These are phyloP conservation scores for Zizania palustris DNA, from an alignment of 202 grass and related monocot genomes.

Conservation along the genomic window DNA sequence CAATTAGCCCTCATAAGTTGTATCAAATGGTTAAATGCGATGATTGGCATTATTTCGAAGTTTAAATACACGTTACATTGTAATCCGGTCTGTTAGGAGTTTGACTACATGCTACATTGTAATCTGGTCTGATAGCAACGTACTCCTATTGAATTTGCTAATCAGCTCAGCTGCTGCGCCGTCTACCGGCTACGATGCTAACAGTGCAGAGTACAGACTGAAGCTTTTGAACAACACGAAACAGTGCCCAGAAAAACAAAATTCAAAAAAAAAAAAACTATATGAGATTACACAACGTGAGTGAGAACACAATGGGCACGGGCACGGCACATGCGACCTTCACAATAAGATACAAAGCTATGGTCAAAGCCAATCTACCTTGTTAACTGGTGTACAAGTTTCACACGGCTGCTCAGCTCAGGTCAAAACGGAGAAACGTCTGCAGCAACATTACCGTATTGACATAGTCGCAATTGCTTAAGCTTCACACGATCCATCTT, in stretches of 20 bases:
- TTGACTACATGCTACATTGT: too few relatives aligned
- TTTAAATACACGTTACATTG: too few relatives aligned
- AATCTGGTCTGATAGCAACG: too few relatives aligned
- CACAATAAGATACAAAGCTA: conserved; percentile 27
- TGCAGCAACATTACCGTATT: conserved; percentile 31
- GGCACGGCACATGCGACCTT: background rate
- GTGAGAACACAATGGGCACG: background rate
- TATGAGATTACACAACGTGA: conserved; percentile 35
- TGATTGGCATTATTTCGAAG: too few relatives aligned
- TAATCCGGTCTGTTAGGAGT: too few relatives aligned
- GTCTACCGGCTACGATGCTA: background rate
- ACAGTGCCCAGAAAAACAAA: background rate
- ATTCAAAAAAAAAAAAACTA: background rate
- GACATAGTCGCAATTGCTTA: conserved; percentile 12
- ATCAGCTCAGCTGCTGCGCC: background rate
- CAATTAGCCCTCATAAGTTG: too few relatives aligned
- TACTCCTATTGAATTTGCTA: too few relatives aligned
- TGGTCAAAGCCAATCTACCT: conserved; percentile 42
- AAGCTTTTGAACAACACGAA: background rate
- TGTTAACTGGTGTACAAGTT: conserved; percentile 33
- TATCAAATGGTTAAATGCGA: too few relatives aligned
- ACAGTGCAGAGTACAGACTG: background rate
- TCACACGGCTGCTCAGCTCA: too few relatives aligned
- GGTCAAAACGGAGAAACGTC: background rate
- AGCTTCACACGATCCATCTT: conserved; percentile 10